Evolutionary conservation across 2,329 filamentous ascomycete species (phyloP).

Genomic region (Pestalotiopsis sp.): DNA sequence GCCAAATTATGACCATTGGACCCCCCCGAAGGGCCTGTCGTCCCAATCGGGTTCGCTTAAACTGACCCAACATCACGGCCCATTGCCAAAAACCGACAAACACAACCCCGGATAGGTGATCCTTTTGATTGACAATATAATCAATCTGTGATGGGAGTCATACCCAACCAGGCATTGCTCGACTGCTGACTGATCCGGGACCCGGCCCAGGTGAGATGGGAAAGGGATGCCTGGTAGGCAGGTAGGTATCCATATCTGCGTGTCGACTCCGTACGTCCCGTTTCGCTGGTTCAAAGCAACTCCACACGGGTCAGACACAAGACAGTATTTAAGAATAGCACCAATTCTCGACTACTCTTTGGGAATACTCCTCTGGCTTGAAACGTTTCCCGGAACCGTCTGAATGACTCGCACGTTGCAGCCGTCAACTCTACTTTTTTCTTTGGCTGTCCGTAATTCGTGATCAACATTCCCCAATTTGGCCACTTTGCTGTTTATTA

Average conservation of each 20-base stretch:
- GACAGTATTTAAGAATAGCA: conserved; percentile 6
- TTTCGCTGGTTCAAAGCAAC: not conserved
- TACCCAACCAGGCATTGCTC: not conserved
- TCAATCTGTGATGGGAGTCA: not conserved
- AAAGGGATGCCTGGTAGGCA: not conserved
- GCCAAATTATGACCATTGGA: not conserved
- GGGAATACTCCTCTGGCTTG: not conserved
- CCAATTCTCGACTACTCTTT: not conserved
- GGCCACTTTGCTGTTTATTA: not conserved
- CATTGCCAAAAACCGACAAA: conserved; percentile 1
- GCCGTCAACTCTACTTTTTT: not conserved
- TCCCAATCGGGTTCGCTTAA: conserved; percentile 5
- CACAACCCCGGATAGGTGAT: not conserved
- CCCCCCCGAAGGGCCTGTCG: not conserved
- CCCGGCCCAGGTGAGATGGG: not conserved
- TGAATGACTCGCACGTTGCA: conserved; percentile 5
- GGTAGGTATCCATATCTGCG: not conserved
- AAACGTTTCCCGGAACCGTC: not conserved
- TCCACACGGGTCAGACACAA: not conserved
- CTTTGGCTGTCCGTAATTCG: not conserved
- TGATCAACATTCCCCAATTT: not conserved
- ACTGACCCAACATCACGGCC: not conserved
- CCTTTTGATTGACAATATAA: conserved; percentile 3
- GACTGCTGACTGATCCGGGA: not conserved
- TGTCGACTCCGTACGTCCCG: too few species aligned